Base-by-base conservation (phyloP, 768 basidiomycete genomes). In the Polyporus arcularius region DNA sequence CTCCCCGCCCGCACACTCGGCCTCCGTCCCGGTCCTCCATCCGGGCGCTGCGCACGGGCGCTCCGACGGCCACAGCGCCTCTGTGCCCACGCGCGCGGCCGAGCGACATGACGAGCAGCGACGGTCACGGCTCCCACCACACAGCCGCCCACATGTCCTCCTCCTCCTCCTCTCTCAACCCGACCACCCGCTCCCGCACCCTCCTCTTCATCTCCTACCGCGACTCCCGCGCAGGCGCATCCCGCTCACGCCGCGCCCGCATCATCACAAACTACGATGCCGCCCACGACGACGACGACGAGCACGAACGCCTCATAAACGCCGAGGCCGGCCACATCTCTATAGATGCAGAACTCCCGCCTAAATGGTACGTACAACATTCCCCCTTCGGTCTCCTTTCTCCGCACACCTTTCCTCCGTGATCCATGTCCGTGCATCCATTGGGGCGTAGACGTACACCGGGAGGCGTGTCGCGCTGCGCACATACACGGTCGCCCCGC, bases 191-290 rank as follows among this genome's bases (percentile, higher is more conserved):
- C 67, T 94, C 92, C 1, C 76, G 96, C 49, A 98, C 96, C 3
- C 84, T 93, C 55, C 85, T 98, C 68, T 98, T 98, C 75, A 88
- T 96, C 61, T 96, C 95, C 6, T 94, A 91, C 75, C 84, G 96
- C 61, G 92, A 96, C 76, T 92, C 93, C 4, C 80, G 80, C 47
- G 79, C 83, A 16, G 75, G 82, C 53, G 76, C 76, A 42, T 77
- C 81, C 6, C 76, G 78, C 50, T 66, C 75, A 14, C 71, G 74
- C 28, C 74, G 70, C 55, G 70, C 69, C 31, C 60, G 72, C 30
- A 61, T 62, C 65, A 65, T n/a, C 72, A 73, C 60, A 66, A 73
- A 73, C 59, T 82, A 84, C 66, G 79, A 81, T 67, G 82, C 84
- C 57, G 74, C 79, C n/a, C 70, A 74, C 46, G 67, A 73, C 60